Percentiles rank a stretch among this genome's conserved stretches.
phyloP scores from a whole-genome alignment of 2,329 filamentous ascomycete genomes.

The Diplodia sapinea region DNA sequence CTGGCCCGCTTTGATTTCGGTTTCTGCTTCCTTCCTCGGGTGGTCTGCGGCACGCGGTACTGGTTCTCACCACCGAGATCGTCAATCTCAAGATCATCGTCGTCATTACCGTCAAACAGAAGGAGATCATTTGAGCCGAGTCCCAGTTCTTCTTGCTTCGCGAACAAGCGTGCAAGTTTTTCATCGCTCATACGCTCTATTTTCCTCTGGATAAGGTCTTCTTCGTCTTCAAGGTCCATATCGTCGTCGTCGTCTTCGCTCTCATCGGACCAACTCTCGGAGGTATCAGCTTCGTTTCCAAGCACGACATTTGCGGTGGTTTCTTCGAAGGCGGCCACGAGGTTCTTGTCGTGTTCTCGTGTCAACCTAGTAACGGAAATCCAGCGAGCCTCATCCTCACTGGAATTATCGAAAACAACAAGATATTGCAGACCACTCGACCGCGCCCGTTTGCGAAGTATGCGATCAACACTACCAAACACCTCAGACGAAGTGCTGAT shows the following conservation, averaged over 20 bases:
- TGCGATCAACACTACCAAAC: slow-evolving; percentile 48
- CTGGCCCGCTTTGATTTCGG: neutral
- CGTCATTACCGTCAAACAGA: slow-evolving; percentile 59
- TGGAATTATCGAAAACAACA: slow-evolving; percentile 54
- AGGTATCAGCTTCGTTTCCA: slow-evolving; percentile 34
- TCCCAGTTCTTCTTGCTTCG: slow-evolving; percentile 69
- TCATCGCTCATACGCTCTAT: slow-evolving; percentile 61
- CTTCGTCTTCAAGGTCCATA: slow-evolving; percentile 49
- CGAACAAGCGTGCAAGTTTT: slow-evolving; percentile 64
- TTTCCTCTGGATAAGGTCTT: slow-evolving; percentile 49
- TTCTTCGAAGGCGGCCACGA: slow-evolving; percentile 41
- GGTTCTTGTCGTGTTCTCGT: slow-evolving; percentile 36
- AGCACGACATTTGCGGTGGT: slow-evolving; percentile 35
- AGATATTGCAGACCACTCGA: slow-evolving; percentile 58
- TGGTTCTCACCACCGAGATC: neutral
- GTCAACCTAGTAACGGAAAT: slow-evolving; percentile 45
- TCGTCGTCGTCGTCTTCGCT: slow-evolving; percentile 44
- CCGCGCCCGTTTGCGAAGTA: slow-evolving; percentile 55
- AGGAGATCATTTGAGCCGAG: slow-evolving; percentile 64
- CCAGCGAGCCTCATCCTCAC: slow-evolving; percentile 58
- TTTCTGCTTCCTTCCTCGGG: slow-evolving; percentile 15
- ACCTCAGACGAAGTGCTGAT: slow-evolving; percentile 58
- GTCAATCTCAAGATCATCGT: slow-evolving; percentile 40
- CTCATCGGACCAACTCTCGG: slow-evolving; percentile 37
- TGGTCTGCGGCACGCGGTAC: neutral